Evolutionary conservation across 495 filamentous ascomycete genomes (phyloP).

Genomic region (Daldinia grandis): DNA sequence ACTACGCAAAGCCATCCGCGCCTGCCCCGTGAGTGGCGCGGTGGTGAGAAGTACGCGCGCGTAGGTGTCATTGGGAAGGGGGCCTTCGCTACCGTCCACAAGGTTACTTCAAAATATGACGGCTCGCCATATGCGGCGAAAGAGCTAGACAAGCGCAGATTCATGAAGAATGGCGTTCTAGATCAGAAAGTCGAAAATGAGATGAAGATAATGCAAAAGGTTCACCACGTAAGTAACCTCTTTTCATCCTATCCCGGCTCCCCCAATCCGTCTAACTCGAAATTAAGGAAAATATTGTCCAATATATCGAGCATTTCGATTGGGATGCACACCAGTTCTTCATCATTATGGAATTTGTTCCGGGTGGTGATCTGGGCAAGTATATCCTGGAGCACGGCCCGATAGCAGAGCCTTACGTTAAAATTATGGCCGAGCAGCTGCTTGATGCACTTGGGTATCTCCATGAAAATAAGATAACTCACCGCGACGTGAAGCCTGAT

Average conservation of each 20-base stretch:
- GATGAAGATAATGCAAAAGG: slow-evolving; percentile 87
- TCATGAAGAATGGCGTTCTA: slow-evolving; percentile 85
- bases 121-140: slow-evolving; percentile 88
- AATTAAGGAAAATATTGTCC: slow-evolving; percentile 88
- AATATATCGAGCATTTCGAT: slow-evolving; percentile 86
- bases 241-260: neutral
- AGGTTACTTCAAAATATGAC: slow-evolving; percentile 79
- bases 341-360: slow-evolving; percentile 92
- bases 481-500: slow-evolving; percentile 97
- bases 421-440: slow-evolving; percentile 77
- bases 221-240: slow-evolving; percentile 75
- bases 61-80: slow-evolving; percentile 85
- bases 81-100: slow-evolving; percentile 92
- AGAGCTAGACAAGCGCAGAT: slow-evolving; percentile 85
- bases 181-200: slow-evolving; percentile 92
- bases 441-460: slow-evolving; percentile 86
- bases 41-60: slow-evolving; percentile 82
- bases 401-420: slow-evolving; percentile 72
- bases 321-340: slow-evolving; percentile 82
- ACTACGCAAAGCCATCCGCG: slow-evolving; percentile 32
- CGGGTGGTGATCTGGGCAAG: slow-evolving; percentile 80
- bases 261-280: slow-evolving; percentile 32
- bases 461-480: slow-evolving; percentile 85
- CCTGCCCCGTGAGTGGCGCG: slow-evolving; percentile 71
- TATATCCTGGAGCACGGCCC: slow-evolving; percentile 67